A percentile compares a stretch with the other conserved stretches of the same genome.
These are phyloP conservation scores for Seminavis robusta DNA, from an alignment of 108 stramenopile genomes.

Conservation along the genomic window DNA sequence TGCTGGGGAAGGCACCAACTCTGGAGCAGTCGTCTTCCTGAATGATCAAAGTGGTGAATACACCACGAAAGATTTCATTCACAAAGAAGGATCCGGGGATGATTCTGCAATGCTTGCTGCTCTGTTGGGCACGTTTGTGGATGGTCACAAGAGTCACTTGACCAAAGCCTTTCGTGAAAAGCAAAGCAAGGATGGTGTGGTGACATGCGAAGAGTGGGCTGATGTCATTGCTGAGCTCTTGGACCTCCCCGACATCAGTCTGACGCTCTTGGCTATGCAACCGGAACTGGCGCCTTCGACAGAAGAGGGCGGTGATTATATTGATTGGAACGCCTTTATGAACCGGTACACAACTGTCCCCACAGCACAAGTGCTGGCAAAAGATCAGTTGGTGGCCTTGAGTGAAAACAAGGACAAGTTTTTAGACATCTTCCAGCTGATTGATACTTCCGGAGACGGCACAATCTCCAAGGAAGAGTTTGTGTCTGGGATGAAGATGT, in stretches of 20 bases:
- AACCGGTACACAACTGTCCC: not conserved
- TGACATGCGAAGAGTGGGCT: too few species aligned
- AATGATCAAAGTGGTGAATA: slow-evolving; percentile 7
- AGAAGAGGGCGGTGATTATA: not conserved
- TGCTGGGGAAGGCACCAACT: slow-evolving; percentile 13
- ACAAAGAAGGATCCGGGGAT: not conserved
- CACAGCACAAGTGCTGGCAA: not conserved
- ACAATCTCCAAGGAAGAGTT: not conserved
- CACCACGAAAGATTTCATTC: not conserved
- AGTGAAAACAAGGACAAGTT: slow-evolving; percentile 3
- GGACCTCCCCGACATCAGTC: too few species aligned
- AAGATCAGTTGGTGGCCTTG: not conserved
- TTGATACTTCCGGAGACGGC: slow-evolving; percentile 5
- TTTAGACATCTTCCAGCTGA: not conserved
- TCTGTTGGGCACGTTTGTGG: too few species aligned
- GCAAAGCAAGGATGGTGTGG: too few species aligned
- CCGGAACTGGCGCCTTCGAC: slow-evolving; percentile 5
- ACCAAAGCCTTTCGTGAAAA: too few species aligned
- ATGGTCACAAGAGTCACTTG: too few species aligned
- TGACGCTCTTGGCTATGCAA: too few species aligned
- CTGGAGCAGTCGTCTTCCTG: slow-evolving; percentile 13
- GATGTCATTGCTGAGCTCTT: too few species aligned
- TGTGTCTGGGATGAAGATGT: not conserved
- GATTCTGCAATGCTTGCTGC: too few species aligned
- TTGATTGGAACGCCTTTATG: slow-evolving; percentile 9